Evolutionary conservation across 1,284 basidiomycete species (phyloP).

Genomic region (Apiotrichum montevideense): DNA sequence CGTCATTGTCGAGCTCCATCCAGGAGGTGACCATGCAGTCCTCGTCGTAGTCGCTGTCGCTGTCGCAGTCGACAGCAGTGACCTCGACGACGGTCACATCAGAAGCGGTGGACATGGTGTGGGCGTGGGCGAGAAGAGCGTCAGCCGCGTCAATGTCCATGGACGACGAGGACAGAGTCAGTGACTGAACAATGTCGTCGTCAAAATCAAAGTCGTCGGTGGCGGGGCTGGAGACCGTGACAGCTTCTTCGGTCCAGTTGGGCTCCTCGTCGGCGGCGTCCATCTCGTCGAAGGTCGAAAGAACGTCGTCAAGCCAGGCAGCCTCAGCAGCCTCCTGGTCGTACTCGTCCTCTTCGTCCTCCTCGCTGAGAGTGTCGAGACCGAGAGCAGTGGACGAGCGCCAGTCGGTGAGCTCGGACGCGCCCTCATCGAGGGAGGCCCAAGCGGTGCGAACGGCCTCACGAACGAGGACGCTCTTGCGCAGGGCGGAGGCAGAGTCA

Average conservation of each 20-base stretch:
- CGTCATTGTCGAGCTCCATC: neutral
- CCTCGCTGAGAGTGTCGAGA: slow-evolving; percentile 37
- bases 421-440: slow-evolving; percentile 31
- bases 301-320: slow-evolving; percentile 39
- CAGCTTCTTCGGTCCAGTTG: slow-evolving; percentile 24
- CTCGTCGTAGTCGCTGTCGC: slow-evolving; percentile 17
- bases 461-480: slow-evolving; percentile 34
- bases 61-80: slow-evolving; percentile 3
- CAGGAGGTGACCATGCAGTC: slow-evolving; percentile 2
- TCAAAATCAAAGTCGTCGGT: slow-evolving; percentile 21
- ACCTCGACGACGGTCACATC: slow-evolving; percentile 14
- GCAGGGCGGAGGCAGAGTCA: slow-evolving; percentile 25
- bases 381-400: slow-evolving; percentile 28
- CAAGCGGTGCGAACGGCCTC: slow-evolving; percentile 39
- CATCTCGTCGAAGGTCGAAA: slow-evolving; percentile 29
- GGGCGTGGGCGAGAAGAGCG: neutral
- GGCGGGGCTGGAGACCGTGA: slow-evolving; percentile 16
- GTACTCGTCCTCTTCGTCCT: slow-evolving; percentile 29
- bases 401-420: slow-evolving; percentile 35
- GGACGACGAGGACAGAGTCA: slow-evolving; percentile 18
- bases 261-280: slow-evolving; percentile 15
- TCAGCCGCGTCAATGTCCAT: slow-evolving; percentile 8
- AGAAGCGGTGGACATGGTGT: neutral
- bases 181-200: slow-evolving; percentile 22
- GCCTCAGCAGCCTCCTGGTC: slow-evolving; percentile 20